Percentiles rank a stretch among this genome's conserved stretches.
Evolutionary conservation across 2,329 filamentous ascomycete genomes (phyloP).

Genomic region (Eutypa lata): DNA sequence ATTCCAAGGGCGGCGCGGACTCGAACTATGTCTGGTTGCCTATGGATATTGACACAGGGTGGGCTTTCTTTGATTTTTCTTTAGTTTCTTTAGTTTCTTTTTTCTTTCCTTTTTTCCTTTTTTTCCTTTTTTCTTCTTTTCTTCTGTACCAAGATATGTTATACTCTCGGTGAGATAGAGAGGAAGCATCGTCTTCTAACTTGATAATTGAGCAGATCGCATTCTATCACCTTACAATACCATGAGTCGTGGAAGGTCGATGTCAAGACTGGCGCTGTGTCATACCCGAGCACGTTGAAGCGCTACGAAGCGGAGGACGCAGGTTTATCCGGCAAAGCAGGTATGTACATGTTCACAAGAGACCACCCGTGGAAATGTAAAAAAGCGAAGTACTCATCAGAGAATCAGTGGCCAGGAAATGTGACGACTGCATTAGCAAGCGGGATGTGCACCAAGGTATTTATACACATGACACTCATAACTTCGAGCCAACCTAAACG

Average conservation of each 20-base stretch:
- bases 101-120: too few species aligned
- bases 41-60: constrained; percentile 30
- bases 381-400: constrained; percentile 9
- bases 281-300: constrained; percentile 26
- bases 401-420: constrained; percentile 12
- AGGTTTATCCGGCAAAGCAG: constrained; percentile 21
- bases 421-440: constrained; percentile 13
- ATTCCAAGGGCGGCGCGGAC: constrained; percentile 28
- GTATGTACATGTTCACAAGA: constrained; percentile 20
- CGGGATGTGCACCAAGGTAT: constrained; percentile 16
- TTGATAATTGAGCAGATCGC: constrained; percentile 12
- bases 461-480: not conserved
- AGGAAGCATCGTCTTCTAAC: not conserved
- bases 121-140: too few species aligned
- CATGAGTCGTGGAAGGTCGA: constrained; percentile 39
- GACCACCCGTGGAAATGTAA: constrained; percentile 3
- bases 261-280: constrained; percentile 33
- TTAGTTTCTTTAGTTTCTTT: too few species aligned
- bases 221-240: constrained; percentile 33
- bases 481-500: not conserved
- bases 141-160: not conserved
- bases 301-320: constrained; percentile 33
- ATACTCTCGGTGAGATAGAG: not conserved
- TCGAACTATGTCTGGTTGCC: constrained; percentile 39
- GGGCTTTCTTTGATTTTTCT: too few species aligned